Base-by-base conservation (phyloP, 2,329 filamentous ascomycete genomes). In the Laburnicola sp. region DNA sequence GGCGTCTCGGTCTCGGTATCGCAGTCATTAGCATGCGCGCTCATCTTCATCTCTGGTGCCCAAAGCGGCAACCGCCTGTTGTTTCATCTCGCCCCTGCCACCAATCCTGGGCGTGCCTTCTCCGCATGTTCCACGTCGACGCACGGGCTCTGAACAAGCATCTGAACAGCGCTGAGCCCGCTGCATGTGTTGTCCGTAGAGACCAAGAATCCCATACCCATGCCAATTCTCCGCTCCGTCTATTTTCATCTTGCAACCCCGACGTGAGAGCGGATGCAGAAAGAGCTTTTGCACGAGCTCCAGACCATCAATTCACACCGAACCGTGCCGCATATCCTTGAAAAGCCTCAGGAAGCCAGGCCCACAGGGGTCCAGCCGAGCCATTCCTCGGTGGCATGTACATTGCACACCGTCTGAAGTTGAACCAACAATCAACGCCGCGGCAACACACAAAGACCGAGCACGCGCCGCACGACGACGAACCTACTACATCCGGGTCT, bases 11-110 rank as follows among this genome's bases (percentile, higher is more conserved):
- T 26, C 25, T 28, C 28, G 21, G 32, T 16, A 16, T 16, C 34
- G 16, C n/a, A 3, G 7, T 32, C 43, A 37, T 45, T 45, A 34
- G 32, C n/a, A 37, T 8, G 16, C 3, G 43, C 34, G 43, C 43
- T 2, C 43, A 45, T 45, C 43, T 30, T 45, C 43, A 45, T 45
- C 43, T 45, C 43, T 45, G 43, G n/a, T 22, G 32, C n/a, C 23
- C 23, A 5, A 16, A 40, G 25, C 37, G 23, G 37, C 37, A 40
- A n/a, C 34, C 23, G 21, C 26, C 25, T n/a, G 26, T 23, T 45
- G 43, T 45, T 45, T 45, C 43, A 45, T 23, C 43, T 6, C n/a
- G 41, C 21, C 16, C 42, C 42, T 8, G 21, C 41, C 32, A 35
- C 32, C 23, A 37, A 28, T 45, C 42, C 42, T 28, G 28, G 32